These are phyloP conservation scores for Phylloporus rhodoxanthus DNA, from an alignment of 768 basidiomycete species.

Conservation along the genomic window DNA sequence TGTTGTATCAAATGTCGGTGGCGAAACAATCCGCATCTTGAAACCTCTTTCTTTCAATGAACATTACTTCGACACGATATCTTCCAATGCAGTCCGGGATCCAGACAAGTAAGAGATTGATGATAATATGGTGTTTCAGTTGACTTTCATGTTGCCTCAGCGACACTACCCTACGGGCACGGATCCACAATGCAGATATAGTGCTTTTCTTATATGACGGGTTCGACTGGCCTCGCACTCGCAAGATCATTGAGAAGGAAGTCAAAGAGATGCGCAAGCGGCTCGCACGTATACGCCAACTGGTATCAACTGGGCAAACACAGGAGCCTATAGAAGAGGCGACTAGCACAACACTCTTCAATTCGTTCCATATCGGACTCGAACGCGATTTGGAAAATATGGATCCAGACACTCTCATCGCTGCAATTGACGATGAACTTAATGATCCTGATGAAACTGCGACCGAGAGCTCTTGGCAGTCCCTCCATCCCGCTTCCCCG, in stretches of 20 bases:
- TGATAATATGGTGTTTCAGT: neutral
- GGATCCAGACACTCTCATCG: conserved; percentile 73
- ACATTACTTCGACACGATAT: conserved; percentile 64
- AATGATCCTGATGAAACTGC: conserved; percentile 68
- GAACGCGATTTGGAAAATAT: conserved; percentile 67
- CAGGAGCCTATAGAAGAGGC: conserved; percentile 70
- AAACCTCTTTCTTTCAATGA: conserved; percentile 62
- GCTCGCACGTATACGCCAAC: conserved; percentile 83
- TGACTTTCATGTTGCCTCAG: conserved; percentile 32
- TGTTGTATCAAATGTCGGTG: conserved; percentile 59
- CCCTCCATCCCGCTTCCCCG: conserved; percentile 54
- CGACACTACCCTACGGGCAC: conserved; percentile 46
- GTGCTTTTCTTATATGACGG: conserved; percentile 82
- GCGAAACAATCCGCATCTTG: conserved; percentile 82
- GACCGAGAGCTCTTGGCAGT: conserved; percentile 88
- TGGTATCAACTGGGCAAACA: conserved; percentile 84
- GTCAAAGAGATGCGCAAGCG: conserved; percentile 82
- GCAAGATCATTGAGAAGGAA: conserved; percentile 81
- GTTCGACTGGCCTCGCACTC: conserved; percentile 88
- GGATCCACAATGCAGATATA: conserved; percentile 56
- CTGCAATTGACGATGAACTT: conserved; percentile 90
- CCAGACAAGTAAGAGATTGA: conserved; percentile 39
- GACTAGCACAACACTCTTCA: conserved; percentile 78
- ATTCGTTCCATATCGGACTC: conserved; percentile 92
- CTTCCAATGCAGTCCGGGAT: conserved; percentile 47